Evolutionary conservation across 1,284 basidiomycete genomes (phyloP), one percentile per base, ranked within the genome.

Genomic region (Ceratobasidium sp.): DNA sequence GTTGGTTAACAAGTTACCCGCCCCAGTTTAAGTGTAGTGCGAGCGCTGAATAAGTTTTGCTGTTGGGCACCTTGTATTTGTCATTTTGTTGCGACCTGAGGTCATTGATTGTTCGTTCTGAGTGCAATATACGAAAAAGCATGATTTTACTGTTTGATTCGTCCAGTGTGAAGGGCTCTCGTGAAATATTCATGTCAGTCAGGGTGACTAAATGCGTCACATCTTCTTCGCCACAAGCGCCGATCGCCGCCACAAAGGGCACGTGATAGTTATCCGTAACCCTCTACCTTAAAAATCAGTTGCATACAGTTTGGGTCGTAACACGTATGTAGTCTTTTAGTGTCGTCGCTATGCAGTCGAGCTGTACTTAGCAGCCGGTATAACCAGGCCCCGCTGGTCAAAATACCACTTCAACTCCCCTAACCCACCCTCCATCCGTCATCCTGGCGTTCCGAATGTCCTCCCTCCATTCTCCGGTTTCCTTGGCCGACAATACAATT

Each of bases 311-410:
- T 47, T 47, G 60, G 47, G 60, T 15, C 15, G 49, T 47, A 45
- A 64, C 60, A 47, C 42, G 60, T 64, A 64, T 64, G 60, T 64
- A 64, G 47, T 34, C 29, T 64, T 64, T 64, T 31, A 52, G 34
- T 45, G 12, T 52, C 60, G 49, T 22, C 10, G 17, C 20, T 25
- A 31, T 34, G 34, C 32, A 31, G 52, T 52, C 47, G 31, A 32
- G 35, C 34, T 49, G 20, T 52, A 52, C 60, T 64, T 52, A 64
- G 60, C 52, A 35, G 60, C 42, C 35, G 34, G 35, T 34, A n/a
- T 25, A 52, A 35, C 49, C 31, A 64, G 60, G 29, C 25, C 47
- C 3, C 15, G 20, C n/a, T 38, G 29, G n/a, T 29, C 27, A 34
- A 22, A 25, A 50, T 32, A 52, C 45, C 31, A 42, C 60, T 32